phyloP scores from a whole-genome alignment of 768 basidiomycete genomes.

The Gloeopeniophorella convolvens region DNA sequence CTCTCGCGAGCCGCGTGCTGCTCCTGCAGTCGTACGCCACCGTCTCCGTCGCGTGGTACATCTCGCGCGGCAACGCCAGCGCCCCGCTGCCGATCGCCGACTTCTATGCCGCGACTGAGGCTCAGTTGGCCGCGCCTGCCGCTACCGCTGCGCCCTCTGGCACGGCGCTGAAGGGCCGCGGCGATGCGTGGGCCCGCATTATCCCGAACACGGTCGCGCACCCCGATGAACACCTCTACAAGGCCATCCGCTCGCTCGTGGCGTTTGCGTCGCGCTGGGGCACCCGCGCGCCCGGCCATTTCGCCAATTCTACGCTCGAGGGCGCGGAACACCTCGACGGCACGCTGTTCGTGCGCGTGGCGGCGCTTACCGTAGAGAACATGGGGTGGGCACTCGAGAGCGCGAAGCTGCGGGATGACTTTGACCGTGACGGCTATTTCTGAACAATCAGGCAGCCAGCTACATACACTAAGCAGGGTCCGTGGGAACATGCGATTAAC shows the following conservation, averaged over 20 bases:
- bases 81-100: conserved; percentile 40
- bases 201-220: conserved; percentile 47
- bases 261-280: conserved; percentile 44
- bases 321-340: conserved; percentile 55
- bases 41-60: conserved; percentile 44
- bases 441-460: no score
- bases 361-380: no score
- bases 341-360: conserved; percentile 53
- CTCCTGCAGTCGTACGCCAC: conserved; percentile 55
- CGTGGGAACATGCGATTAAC: no score
- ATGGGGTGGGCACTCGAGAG: no score
- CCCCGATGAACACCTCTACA: conserved; percentile 52
- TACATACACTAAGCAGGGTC: no score
- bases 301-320: conserved; percentile 30
- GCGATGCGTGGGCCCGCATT: conserved; percentile 47
- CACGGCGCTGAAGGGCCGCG: conserved; percentile 9
- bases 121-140: conserved; percentile 20
- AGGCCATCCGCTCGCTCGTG: conserved; percentile 44
- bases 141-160: conserved; percentile 19
- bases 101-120: conserved; percentile 35
- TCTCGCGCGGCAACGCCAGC: conserved; percentile 54
- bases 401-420: no score
- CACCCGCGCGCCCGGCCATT: conserved; percentile 29
- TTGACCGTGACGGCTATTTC: no score
- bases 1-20: conserved; percentile 38